phyloP scores from a whole-genome alignment of 2,329 filamentous ascomycete species.

The Fusarium vanettenii region DNA sequence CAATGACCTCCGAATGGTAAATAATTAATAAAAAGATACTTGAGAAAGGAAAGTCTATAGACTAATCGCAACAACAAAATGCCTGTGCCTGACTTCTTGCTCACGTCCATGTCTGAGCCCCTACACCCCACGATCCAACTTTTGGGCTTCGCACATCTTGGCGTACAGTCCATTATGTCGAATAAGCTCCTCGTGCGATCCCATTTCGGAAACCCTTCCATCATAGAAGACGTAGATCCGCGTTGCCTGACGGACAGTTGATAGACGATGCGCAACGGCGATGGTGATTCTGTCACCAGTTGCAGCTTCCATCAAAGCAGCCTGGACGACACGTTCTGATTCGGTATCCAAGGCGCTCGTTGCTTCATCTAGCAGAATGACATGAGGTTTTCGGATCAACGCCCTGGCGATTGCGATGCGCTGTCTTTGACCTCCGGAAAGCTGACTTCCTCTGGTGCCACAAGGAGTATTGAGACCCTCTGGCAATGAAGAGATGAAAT shows the following conservation, averaged over 20 bases:
- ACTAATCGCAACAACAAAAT: not conserved
- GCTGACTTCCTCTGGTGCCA: constrained; percentile 70
- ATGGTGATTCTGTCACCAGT: constrained; percentile 65
- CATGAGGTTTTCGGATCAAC: constrained; percentile 69
- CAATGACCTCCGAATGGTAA: no score
- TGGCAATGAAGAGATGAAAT: constrained; percentile 51
- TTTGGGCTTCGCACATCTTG: not conserved
- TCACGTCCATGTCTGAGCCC: not conserved
- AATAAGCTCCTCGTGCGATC: constrained; percentile 65
- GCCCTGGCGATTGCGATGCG: constrained; percentile 75
- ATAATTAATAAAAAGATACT: not conserved
- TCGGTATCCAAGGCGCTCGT: constrained; percentile 69
- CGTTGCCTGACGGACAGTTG: constrained; percentile 70
- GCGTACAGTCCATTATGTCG: not conserved
- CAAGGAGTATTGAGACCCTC: constrained; percentile 67
- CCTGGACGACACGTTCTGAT: constrained; percentile 69
- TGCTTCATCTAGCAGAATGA: constrained; percentile 76
- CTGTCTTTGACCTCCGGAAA: constrained; percentile 76
- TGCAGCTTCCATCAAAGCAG: constrained; percentile 62
- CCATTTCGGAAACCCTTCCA: constrained; percentile 67
- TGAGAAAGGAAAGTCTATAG: not conserved
- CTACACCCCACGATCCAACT: not conserved
- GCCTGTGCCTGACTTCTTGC: not conserved
- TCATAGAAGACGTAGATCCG: constrained; percentile 68
- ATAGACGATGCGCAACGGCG: constrained; percentile 68